These are phyloP conservation scores for Escovopsis weberi DNA, from an alignment of 2,329 filamentous ascomycete species.

Conservation along the genomic window DNA sequence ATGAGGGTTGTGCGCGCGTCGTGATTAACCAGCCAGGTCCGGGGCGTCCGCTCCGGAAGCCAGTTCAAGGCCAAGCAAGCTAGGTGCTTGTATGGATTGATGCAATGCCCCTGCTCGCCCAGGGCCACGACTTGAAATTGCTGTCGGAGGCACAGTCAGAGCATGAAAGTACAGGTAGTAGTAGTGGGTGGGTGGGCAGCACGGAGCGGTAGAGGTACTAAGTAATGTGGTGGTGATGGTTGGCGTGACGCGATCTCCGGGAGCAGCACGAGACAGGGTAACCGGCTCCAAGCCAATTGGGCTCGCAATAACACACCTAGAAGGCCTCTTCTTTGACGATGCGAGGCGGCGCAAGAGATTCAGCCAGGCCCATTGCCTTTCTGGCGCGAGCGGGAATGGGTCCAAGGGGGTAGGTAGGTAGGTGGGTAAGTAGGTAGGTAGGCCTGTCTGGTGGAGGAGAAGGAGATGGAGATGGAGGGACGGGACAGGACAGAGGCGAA, in stretches of 20 bases:
- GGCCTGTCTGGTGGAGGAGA: too few relatives aligned
- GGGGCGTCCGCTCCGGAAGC: conserved; percentile 2
- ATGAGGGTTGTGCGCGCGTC: conserved; percentile 1
- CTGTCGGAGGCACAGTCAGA: too few relatives aligned
- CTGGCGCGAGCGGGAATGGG: conserved; percentile 1
- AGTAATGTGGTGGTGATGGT: too few relatives aligned
- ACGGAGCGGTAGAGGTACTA: too few relatives aligned
- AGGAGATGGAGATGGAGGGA: too few relatives aligned
- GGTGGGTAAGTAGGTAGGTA: too few relatives aligned
- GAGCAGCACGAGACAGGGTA: conserved; percentile 1
- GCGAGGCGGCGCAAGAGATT: conserved; percentile 14
- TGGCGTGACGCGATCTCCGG: too few relatives aligned
- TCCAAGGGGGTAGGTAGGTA: not conserved
- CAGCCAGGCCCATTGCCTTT: conserved; percentile 21
- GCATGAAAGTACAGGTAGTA: too few relatives aligned
- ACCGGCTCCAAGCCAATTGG: not conserved
- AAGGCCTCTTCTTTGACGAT: conserved; percentile 17
- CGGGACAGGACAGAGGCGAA: too few relatives aligned
- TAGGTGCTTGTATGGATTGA: not conserved
- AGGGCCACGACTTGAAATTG: too few relatives aligned
- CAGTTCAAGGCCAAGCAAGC: conserved; percentile 1
- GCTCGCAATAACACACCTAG: conserved; percentile 11
- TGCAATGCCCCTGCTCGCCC: too few relatives aligned
- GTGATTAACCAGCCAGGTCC: not conserved
- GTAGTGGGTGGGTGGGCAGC: too few relatives aligned